Evolutionary conservation across 352 stramenopile genomes (phyloP), one percentile per base, ranked within the genome.

Genomic region (Phytophthora hybrid): DNA sequence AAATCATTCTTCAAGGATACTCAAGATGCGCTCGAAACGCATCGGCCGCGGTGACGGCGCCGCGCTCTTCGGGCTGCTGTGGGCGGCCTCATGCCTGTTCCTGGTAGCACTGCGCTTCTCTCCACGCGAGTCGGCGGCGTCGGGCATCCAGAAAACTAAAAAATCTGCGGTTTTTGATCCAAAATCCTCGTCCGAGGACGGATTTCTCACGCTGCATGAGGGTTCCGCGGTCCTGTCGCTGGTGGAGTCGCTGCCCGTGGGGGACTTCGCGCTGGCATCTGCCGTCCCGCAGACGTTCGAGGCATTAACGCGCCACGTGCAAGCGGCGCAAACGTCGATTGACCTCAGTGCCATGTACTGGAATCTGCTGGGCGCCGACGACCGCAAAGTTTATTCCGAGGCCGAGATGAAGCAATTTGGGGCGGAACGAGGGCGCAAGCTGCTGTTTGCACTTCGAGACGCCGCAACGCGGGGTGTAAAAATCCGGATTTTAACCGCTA

Each of bases 321-420:
- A 78, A 4, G 56, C 64, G 4, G 88, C 87, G 10, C 82, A 69
- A 3, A 58, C 23, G 56, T 82, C 80, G 8, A 89, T 96, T 56
- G 83, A 95, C 59, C 78, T 96, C 18, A 93, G 83, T 32, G 89
- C 87, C 66, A 96, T 94, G 89, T 96, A 96, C 77, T 96, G 88
- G 87, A 93, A 94, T 60, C 63, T 96, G 34, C 67, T 91, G 16
- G 87, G 85, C 6, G 62, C 77, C 39, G 83, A 84, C 14, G 89
- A 95, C 65, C 84, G 76, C 52, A 63, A 68, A 54, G 51, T 83
- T 5, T 93, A 84, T 67, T 84, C 82, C 2, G 73, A 83, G 41
- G 72, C 57, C 1, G 77, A 93, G 63, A 93, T 94, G 87, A 54
- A 34, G 34, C 62, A 55, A 21, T 93, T 93, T 55, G 89, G 87